Evolutionary conservation across 371 early-diverging fungal genomes (phyloP).

Genomic region (Mortierella sp.): DNA sequence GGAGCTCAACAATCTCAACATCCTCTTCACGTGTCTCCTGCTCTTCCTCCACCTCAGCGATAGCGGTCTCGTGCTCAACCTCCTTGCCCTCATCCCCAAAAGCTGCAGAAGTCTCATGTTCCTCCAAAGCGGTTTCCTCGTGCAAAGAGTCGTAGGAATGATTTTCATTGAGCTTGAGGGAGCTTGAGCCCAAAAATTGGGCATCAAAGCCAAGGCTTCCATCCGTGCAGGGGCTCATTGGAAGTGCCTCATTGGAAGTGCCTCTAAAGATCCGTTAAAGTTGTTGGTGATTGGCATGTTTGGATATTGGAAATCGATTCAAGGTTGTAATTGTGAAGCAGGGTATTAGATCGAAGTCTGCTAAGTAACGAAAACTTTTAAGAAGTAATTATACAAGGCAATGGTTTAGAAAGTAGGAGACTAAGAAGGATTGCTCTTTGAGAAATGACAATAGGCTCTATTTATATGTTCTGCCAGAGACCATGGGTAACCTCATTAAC

Average conservation of each 20-base stretch:
- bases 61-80: neutral
- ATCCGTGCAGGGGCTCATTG: slow-evolving; percentile 41
- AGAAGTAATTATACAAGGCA: too few relatives aligned
- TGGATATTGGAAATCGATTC: neutral
- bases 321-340: neutral
- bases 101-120: neutral
- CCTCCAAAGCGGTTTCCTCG: neutral
- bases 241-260: slow-evolving; percentile 43
- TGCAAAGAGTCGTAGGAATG: neutral
- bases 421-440: neutral
- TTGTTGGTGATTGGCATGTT: slow-evolving; percentile 27
- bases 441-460: neutral
- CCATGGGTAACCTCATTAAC: neutral
- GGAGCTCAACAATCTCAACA: neutral
- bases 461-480: neutral
- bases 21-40: slow-evolving; percentile 4
- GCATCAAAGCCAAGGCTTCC: slow-evolving; percentile 42
- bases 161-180: slow-evolving; percentile 14
- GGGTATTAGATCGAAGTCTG: neutral
- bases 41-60: slow-evolving; percentile 6
- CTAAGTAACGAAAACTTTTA: neutral
- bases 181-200: slow-evolving; percentile 18
- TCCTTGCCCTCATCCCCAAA: neutral
- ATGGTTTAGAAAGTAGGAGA: neutral
- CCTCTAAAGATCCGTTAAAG: slow-evolving; percentile 30